Conservation (phyloP, 768 basidiomycete genomes). For the Leucocoprinus leucothites region DNA sequence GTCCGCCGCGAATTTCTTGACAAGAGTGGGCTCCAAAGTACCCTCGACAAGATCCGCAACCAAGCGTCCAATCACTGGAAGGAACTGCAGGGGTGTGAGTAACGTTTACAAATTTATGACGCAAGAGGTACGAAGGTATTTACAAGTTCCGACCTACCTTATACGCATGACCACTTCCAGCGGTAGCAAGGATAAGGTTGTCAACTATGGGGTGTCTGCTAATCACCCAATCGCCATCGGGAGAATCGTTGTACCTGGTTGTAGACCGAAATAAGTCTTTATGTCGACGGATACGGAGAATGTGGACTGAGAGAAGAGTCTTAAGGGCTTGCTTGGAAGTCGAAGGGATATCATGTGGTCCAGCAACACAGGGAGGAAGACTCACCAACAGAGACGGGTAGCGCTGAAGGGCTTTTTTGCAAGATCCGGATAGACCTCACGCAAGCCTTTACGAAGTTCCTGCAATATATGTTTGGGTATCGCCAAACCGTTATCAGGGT, state of each 20-base stretch:
- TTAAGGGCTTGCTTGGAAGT: background rate
- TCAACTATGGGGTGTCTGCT: slow-evolving; percentile 59
- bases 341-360: background rate
- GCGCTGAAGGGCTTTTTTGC: slow-evolving; percentile 65
- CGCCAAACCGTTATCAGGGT: slow-evolving; percentile 52
- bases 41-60: slow-evolving; percentile 72
- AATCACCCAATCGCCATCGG: slow-evolving; percentile 88
- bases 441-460: slow-evolving; percentile 49
- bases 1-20: slow-evolving; percentile 60
- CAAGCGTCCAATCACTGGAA: slow-evolving; percentile 78
- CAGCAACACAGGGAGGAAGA: slow-evolving; percentile 11
- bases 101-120: background rate
- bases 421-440: slow-evolving; percentile 71
- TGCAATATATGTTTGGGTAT: slow-evolving; percentile 61
- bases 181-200: slow-evolving; percentile 77
- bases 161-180: slow-evolving; percentile 85
- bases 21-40: slow-evolving; percentile 48
- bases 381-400: slow-evolving; percentile 88
- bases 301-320: background rate
- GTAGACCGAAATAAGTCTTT: background rate
- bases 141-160: slow-evolving; percentile 47
- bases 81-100: slow-evolving; percentile 55
- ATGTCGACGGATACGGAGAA: background rate
- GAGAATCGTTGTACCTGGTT: slow-evolving; percentile 83
- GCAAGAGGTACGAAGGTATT: background rate